Evolutionary conservation across 306 rosid species (phyloP), one percentile per base, ranked within the genome.

Genomic region (Ziziphus jujuba): DNA sequence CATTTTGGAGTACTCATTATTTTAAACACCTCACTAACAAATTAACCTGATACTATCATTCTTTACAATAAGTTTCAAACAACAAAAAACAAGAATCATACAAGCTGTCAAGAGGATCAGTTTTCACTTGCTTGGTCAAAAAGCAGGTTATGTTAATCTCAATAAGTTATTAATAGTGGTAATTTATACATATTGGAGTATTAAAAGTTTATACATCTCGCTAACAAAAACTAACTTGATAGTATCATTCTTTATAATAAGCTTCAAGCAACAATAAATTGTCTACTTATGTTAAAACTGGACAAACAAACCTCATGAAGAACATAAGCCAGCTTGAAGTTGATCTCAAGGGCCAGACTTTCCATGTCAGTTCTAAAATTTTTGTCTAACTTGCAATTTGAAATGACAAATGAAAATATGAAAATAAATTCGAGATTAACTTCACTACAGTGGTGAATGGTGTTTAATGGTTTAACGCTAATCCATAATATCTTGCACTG

Each of bases 291-390:
- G 11, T 36, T 36, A 36, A 6, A 36, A 36, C 43, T 36, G 9
- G 43, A 36, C 31, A 56, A 25, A 34, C 13, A 16, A 6, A 1
- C 19, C 40, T 15, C 40, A 28, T 25, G 14, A 25, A 17, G 34
- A 58, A 58, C 10, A 28, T 28, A 58, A n/a, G 44, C 19, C 63
- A 58, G 43, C 24, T 58, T 58, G 43, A 12, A 58, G 23, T 58
- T 31, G 23, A 16, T 58, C n/a, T 33, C 45, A 31, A 17, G 54
- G 44, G 23, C 36, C 24, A 19, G n/a, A 23, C 13, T 58, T 33
- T 58, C 5, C n/a, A 10, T 33, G 63, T 33, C 22, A 44, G 63
- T 33, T 58, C 22, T 28, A 58, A 25, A 31, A 6, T 7, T 33
- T 33, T 7, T 13, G 23, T 13, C 34, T 40, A 31, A 33, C 22